phyloP scores from a whole-genome alignment of 2,329 filamentous ascomycete genomes.

The Scytalidium sp. region DNA sequence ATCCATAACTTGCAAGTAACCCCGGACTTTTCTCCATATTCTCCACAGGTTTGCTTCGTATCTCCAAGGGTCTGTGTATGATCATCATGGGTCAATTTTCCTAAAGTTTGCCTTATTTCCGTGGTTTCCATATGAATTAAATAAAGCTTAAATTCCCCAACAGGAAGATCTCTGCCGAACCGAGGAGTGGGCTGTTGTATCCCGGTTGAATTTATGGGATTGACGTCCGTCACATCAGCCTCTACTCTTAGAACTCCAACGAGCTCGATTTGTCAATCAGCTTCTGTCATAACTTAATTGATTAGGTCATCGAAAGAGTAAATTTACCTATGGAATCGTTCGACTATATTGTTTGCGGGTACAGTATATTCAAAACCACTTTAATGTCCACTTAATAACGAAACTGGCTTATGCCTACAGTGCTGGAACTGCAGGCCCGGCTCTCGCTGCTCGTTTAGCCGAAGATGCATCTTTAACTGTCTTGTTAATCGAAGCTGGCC shows the following conservation, averaged over 20 bases:
- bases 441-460: background rate
- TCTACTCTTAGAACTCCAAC: background rate
- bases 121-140: background rate
- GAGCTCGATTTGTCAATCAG: background rate
- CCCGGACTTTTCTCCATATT: background rate
- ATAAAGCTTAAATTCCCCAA: background rate
- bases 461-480: background rate
- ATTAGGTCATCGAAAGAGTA: too few species aligned
- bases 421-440: background rate
- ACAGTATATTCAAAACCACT: background rate
- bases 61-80: background rate
- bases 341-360: background rate
- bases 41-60: background rate
- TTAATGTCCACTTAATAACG: background rate
- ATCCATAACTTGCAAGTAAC: background rate
- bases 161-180: background rate
- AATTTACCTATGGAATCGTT: background rate
- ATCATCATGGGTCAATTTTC: too few species aligned
- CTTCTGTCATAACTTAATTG: too few species aligned
- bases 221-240: background rate
- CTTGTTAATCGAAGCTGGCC: background rate
- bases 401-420: background rate
- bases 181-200: background rate
- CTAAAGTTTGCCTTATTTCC: background rate
- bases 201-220: background rate